These are phyloP conservation scores for Neofusicoccum kwambonambiense DNA, from an alignment of 2,329 filamentous ascomycete species.

Conservation along the genomic window DNA sequence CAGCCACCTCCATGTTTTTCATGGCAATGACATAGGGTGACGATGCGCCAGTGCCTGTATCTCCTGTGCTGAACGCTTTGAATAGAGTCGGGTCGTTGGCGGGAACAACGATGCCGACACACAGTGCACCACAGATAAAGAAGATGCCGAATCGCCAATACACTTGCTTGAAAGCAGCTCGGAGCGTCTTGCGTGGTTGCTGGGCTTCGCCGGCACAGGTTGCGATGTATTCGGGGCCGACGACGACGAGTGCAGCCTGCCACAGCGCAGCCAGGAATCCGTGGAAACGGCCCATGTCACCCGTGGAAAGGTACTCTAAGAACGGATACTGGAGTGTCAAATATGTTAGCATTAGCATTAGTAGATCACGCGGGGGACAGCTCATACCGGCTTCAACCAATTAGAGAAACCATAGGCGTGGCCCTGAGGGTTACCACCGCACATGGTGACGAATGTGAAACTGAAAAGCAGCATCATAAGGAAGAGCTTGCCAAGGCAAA, in stretches of 20 bases:
- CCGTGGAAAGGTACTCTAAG: slow-evolving; percentile 58
- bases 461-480: slow-evolving; percentile 66
- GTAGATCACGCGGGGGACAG: background rate
- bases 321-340: slow-evolving; percentile 51
- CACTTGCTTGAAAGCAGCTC: slow-evolving; percentile 68
- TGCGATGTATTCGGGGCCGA: slow-evolving; percentile 73
- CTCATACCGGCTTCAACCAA: slow-evolving; percentile 59
- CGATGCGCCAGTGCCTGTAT: slow-evolving; percentile 30
- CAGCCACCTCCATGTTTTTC: slow-evolving; percentile 43
- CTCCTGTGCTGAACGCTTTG: slow-evolving; percentile 26
- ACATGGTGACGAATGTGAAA: slow-evolving; percentile 53
- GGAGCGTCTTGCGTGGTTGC: slow-evolving; percentile 71
- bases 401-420: slow-evolving; percentile 63
- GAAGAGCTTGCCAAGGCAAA: slow-evolving; percentile 70
- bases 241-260: slow-evolving; percentile 66
- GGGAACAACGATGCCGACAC: slow-evolving; percentile 70
- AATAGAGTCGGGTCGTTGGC: slow-evolving; percentile 57
- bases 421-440: background rate
- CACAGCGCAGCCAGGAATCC: slow-evolving; percentile 69
- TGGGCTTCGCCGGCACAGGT: slow-evolving; percentile 74
- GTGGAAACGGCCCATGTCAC: slow-evolving; percentile 60
- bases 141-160: slow-evolving; percentile 73
- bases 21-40: slow-evolving; percentile 57
- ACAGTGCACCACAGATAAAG: slow-evolving; percentile 61
- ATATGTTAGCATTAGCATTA: background rate